phyloP scores from a whole-genome alignment of 2,329 filamentous ascomycete species.

The Pestalotiopsis fici region DNA sequence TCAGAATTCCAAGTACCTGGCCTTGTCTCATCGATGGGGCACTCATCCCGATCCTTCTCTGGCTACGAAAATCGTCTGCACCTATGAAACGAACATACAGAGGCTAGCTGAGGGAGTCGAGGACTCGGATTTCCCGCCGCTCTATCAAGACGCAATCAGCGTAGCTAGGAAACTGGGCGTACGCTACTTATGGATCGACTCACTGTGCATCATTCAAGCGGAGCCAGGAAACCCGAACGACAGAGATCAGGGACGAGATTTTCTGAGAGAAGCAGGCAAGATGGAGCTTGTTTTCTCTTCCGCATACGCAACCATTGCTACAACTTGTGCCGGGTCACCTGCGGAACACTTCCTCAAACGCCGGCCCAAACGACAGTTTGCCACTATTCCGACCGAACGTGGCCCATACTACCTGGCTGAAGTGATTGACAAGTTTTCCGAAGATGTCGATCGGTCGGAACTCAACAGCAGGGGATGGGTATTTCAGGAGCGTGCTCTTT shows the following conservation, averaged over 20 bases:
- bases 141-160: conserved; percentile 2
- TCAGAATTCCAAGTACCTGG: background rate
- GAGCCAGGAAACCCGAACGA: background rate
- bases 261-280: conserved; percentile 1
- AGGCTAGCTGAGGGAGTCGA: background rate
- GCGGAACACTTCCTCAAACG: background rate
- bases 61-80: background rate
- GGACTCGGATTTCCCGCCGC: background rate
- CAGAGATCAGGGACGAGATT: background rate
- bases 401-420: conserved; percentile 10
- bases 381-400: background rate
- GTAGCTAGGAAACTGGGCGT: conserved; percentile 2
- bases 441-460: conserved; percentile 12
- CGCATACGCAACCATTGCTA: conserved; percentile 14
- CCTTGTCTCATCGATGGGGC: conserved; percentile 10
- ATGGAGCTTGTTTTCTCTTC: conserved; percentile 20
- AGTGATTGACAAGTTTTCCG: conserved; percentile 17
- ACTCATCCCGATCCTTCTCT: background rate
- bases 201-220: conserved; percentile 14
- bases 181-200: conserved; percentile 15
- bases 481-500: conserved; percentile 17
- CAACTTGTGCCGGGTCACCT: background rate
- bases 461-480: conserved; percentile 18
- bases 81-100: background rate
- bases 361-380: background rate